Conservation (phyloP, 1,139 yeast genomes). For the Blastobotrys indianensis region DNA sequence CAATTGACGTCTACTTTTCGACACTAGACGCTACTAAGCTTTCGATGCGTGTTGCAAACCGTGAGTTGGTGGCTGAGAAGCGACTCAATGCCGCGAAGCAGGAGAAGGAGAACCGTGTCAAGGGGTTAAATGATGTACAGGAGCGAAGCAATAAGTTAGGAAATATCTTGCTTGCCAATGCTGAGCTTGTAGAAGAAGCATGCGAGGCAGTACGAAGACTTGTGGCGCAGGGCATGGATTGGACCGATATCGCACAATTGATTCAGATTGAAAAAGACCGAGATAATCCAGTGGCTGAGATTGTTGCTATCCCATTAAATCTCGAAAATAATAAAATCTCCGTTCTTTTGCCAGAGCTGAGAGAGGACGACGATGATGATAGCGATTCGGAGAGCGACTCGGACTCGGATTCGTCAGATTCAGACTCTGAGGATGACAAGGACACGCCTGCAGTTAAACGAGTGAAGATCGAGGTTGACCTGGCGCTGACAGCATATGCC, state of each 20-base stretch:
- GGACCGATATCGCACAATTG: conserved; percentile 80
- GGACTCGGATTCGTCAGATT: conserved; percentile 20
- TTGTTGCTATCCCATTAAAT: conserved; percentile 64
- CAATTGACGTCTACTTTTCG: conserved; percentile 80
- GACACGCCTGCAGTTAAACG: conserved; percentile 19
- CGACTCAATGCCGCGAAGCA: conserved; percentile 67
- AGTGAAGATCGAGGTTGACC: conserved; percentile 59
- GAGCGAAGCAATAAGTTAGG: conserved; percentile 63
- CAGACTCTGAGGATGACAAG: conserved; percentile 25
- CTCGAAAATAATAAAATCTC: conserved; percentile 64
- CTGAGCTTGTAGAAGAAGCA: conserved; percentile 68
- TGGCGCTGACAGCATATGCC: conserved; percentile 73
- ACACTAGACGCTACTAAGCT: conserved; percentile 77
- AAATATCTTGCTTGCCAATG: conserved; percentile 61
- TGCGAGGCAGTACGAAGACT: conserved; percentile 59
- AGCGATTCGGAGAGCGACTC: conserved; percentile 31
- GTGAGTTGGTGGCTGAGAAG: conserved; percentile 66
- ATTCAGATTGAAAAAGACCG: conserved; percentile 64
- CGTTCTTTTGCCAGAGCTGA: conserved; percentile 45
- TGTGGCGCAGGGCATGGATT: conserved; percentile 84
- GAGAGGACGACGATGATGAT: conserved; percentile 33
- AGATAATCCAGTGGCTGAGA: conserved; percentile 57
- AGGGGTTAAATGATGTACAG: conserved; percentile 60
- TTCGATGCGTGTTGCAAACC: conserved; percentile 65
- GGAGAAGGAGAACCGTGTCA: conserved; percentile 69